phyloP scores from a whole-genome alignment of 148 eudicot species.

The Vaccinium myrtillus region DNA sequence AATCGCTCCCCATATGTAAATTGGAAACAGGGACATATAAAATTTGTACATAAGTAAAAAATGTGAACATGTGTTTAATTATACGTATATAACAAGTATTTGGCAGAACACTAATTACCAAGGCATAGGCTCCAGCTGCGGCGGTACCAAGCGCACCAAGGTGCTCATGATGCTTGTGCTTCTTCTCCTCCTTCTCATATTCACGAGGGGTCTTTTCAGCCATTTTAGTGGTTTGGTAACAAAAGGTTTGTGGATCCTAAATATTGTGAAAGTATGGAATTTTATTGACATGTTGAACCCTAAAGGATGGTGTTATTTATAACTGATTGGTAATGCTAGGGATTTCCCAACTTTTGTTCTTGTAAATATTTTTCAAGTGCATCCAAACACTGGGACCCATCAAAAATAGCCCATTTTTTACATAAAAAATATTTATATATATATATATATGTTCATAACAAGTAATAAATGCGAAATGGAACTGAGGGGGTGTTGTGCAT shows the following conservation, averaged over 20 bases:
- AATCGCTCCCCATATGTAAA: too few relatives aligned
- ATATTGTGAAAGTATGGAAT: background rate
- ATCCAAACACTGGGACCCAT: too few relatives aligned
- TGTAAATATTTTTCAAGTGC: too few relatives aligned
- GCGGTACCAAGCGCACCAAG: background rate
- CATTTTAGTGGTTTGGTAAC: background rate
- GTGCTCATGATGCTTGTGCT: background rate
- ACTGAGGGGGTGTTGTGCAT: too few relatives aligned
- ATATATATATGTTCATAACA: too few relatives aligned
- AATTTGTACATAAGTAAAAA: too few relatives aligned
- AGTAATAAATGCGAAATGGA: too few relatives aligned
- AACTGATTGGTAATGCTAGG: background rate
- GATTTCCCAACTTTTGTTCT: too few relatives aligned
- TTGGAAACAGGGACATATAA: too few relatives aligned
- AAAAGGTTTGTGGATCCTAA: background rate
- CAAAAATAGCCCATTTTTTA: too few relatives aligned
- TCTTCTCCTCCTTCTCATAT: background rate
- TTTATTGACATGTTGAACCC: background rate
- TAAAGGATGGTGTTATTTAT: background rate
- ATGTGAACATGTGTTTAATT: background rate
- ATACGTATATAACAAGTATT: background rate
- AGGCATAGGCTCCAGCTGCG: background rate
- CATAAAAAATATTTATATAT: too few relatives aligned
- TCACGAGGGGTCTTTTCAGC: too few relatives aligned
- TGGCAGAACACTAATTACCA: background rate